Percentiles rank a stretch among this genome's conserved stretches.
Evolutionary conservation across 2,329 filamentous ascomycete species (phyloP).

Genomic region (Colletotrichum sublineola): DNA sequence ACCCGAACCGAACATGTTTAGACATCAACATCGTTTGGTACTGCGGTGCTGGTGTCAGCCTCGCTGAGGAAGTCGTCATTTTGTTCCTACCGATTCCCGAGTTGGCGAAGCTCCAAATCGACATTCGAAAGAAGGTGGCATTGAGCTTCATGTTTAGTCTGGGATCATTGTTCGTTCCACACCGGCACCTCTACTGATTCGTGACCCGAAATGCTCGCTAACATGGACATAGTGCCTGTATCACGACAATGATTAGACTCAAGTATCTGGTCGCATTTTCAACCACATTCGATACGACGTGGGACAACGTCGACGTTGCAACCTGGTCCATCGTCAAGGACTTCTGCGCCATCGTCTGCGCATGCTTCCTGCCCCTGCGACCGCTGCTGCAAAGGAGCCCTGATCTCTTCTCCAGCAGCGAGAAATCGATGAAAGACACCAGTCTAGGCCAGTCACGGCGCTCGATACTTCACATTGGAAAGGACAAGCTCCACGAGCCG

Average conservation of each 20-base stretch:
- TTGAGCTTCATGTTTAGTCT: slow-evolving; percentile 76
- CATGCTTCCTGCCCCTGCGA: slow-evolving; percentile 57
- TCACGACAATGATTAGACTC: slow-evolving; percentile 43
- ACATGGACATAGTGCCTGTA: slow-evolving; percentile 36
- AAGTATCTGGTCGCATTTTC: slow-evolving; percentile 42
- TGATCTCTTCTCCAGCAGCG: slow-evolving; percentile 32
- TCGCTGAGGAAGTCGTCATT: slow-evolving; percentile 76
- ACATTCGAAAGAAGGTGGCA: slow-evolving; percentile 75
- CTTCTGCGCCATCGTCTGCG: slow-evolving; percentile 56
- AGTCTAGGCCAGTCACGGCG: slow-evolving; percentile 15
- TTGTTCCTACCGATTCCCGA: slow-evolving; percentile 76
- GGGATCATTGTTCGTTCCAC: slow-evolving; percentile 70
- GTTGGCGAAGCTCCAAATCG: slow-evolving; percentile 72
- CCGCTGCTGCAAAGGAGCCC: slow-evolving; percentile 51
- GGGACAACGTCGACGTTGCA: slow-evolving; percentile 49
- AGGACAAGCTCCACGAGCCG: slow-evolving; percentile 24
- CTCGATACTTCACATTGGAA: slow-evolving; percentile 23
- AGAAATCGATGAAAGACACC: slow-evolving; percentile 15
- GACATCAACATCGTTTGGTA: slow-evolving; percentile 75
- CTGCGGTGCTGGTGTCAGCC: slow-evolving; percentile 75
- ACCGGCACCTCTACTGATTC: neutral
- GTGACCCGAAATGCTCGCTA: neutral
- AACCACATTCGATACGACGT: slow-evolving; percentile 46
- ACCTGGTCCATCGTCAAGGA: slow-evolving; percentile 52
- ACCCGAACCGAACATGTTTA: slow-evolving; percentile 60